A percentile compares a stretch with the other conserved stretches of the same genome.
Conservation (phyloP, 2,329 filamentous ascomycete genomes). For the Penicillium hordei region DNA sequence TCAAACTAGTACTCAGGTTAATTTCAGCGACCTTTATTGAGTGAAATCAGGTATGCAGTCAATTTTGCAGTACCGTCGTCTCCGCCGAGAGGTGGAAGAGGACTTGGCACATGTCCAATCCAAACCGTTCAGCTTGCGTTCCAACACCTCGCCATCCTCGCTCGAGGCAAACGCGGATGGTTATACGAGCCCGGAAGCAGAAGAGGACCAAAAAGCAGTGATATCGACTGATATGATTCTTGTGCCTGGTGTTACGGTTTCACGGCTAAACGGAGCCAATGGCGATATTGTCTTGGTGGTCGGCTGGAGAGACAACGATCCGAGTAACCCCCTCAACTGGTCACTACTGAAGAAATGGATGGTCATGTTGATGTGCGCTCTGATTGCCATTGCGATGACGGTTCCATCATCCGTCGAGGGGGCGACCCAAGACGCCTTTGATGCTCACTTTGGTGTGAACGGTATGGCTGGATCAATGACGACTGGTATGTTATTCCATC, state of each 20-base stretch:
- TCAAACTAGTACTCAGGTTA: background rate
- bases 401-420: constrained; percentile 14
- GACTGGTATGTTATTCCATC: constrained; percentile 3
- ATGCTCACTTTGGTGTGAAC: constrained; percentile 9
- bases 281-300: constrained; percentile 1
- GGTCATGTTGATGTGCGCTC: constrained; percentile 13
- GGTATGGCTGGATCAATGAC: constrained; percentile 16
- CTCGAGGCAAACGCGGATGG: background rate
- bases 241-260: constrained; percentile 1
- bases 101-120: background rate
- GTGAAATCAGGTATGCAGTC: constrained; percentile 1
- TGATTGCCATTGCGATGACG: constrained; percentile 14
- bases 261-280: background rate
- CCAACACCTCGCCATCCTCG: background rate
- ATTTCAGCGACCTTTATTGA: background rate
- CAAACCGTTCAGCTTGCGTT: constrained; percentile 4
- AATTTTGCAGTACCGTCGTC: background rate
- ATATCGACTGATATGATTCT: background rate
- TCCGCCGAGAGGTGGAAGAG: constrained; percentile 4
- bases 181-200: background rate
- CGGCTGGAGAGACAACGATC: constrained; percentile 11
- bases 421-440: constrained; percentile 12
- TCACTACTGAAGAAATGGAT: constrained; percentile 11
- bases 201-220: background rate
- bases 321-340: constrained; percentile 14